A percentile compares a stretch with the other conserved stretches of the same genome.
Evolutionary conservation across 2,329 filamentous ascomycete species (phyloP).

Genomic region (Colletotrichum sp.): DNA sequence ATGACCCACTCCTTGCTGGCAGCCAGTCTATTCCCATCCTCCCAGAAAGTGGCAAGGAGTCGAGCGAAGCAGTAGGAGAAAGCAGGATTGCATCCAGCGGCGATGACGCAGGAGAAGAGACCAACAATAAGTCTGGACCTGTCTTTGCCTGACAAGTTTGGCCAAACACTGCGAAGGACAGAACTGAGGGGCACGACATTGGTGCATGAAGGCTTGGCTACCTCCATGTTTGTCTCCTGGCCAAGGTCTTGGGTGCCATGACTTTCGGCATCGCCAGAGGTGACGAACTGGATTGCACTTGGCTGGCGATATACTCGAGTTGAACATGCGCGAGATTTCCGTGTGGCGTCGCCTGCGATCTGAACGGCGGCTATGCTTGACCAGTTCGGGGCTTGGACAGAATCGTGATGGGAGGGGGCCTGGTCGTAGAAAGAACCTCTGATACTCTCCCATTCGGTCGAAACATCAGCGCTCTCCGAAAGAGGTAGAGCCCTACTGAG

Average conservation of each 20-base stretch:
- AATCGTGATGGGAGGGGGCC: not conserved
- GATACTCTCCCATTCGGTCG: not conserved
- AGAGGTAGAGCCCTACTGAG: not conserved
- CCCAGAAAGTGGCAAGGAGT: constrained; percentile 74
- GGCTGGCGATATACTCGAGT: not conserved
- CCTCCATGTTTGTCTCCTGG: not conserved
- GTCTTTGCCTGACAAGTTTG: constrained; percentile 32
- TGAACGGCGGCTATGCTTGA: not conserved
- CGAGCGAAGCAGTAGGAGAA: constrained; percentile 81
- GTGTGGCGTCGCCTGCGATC: not conserved
- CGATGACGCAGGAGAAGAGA: constrained; percentile 64
- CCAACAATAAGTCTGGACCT: constrained; percentile 64
- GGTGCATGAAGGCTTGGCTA: not conserved
- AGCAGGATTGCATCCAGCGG: constrained; percentile 71
- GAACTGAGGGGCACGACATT: constrained; percentile 38
- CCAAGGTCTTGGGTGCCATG: not conserved
- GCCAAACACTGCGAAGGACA: not conserved
- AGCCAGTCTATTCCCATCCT: constrained; percentile 49
- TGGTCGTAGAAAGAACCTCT: not conserved
- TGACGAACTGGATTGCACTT: not conserved
- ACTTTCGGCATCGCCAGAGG: not conserved
- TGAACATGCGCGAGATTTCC: not conserved
- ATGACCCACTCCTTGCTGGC: constrained; percentile 71
- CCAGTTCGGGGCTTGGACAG: not conserved
- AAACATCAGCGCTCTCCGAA: not conserved